These are phyloP conservation scores for Eimeria sp. DNA, from an alignment of 169 alveolate species.

Conservation along the genomic window DNA sequence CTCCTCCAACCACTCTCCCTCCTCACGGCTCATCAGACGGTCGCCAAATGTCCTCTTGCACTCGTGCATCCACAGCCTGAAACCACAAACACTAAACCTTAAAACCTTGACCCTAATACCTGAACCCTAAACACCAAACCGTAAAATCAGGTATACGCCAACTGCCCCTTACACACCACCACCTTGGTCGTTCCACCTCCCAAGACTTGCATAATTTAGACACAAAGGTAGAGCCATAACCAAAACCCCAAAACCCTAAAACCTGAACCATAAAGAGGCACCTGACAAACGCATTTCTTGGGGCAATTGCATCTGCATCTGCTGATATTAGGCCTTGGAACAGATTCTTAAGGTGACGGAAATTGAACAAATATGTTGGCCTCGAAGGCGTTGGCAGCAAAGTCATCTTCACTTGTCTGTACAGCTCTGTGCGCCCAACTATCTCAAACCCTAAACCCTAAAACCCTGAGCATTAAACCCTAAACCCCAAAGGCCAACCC, in stretches of 20 bases:
- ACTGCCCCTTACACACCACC: too few species aligned
- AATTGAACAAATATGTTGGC: conserved; percentile 97
- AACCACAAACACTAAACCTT: conserved; percentile 10
- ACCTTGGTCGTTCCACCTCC: background rate
- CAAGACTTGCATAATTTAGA: background rate
- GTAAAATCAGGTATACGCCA: background rate
- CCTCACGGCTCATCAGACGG: conserved; percentile 93
- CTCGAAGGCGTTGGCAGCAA: conserved; percentile 97
- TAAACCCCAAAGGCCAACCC: background rate
- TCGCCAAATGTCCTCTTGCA: conserved; percentile 96
- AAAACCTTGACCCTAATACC: conserved; percentile 35
- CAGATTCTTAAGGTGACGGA: conserved; percentile 96
- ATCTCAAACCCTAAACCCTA: conserved; percentile 1
- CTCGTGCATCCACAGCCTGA: conserved; percentile 97
- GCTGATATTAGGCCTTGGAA: conserved; percentile 93
- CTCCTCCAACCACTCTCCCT: conserved; percentile 90
- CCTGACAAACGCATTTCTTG: conserved; percentile 33
- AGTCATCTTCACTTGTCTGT: conserved; percentile 93
- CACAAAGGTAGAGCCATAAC: conserved; percentile 14
- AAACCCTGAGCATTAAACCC: background rate
- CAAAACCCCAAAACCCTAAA: conserved; percentile 5
- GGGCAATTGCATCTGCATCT: conserved; percentile 19
- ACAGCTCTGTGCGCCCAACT: conserved; percentile 86
- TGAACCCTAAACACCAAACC: conserved; percentile 37
- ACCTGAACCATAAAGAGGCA: conserved; percentile 85